phyloP scores from a whole-genome alignment of 371 early-diverging fungal species.

The Blakeslea trispora region DNA sequence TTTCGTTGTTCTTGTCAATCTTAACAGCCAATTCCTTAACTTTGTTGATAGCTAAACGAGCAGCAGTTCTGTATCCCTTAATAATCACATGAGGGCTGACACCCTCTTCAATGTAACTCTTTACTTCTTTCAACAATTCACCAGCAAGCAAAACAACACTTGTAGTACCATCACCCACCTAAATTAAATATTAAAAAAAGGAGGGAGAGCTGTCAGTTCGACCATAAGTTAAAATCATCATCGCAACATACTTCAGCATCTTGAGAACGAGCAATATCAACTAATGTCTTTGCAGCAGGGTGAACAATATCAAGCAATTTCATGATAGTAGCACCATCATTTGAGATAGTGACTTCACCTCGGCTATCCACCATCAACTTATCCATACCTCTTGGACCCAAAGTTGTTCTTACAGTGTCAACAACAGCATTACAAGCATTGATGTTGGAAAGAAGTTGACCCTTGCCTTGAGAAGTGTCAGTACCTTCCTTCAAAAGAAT shows the following conservation, averaged over 20 bases:
- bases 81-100: conserved; percentile 95
- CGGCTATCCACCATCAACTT: conserved; percentile 97
- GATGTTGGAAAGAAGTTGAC: conserved; percentile 98
- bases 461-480: conserved; percentile 98
- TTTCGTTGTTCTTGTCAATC: conserved; percentile 74
- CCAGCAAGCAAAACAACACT: conserved; percentile 98
- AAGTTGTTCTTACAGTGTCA: conserved; percentile 95
- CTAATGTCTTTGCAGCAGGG: conserved; percentile 98
- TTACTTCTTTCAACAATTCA: conserved; percentile 95
- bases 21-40: conserved; percentile 84
- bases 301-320: conserved; percentile 98
- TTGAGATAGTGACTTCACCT: conserved; percentile 97
- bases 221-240: conserved; percentile 2
- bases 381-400: conserved; percentile 99
- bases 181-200: not conserved
- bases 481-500: conserved; percentile 99
- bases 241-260: conserved; percentile 92
- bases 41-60: conserved; percentile 81
- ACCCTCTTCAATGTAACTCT: conserved; percentile 94
- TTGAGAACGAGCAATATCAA: conserved; percentile 98
- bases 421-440: conserved; percentile 95
- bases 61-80: conserved; percentile 91
- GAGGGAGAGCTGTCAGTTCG: no score
- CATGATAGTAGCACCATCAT: conserved; percentile 99
- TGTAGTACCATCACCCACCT: conserved; percentile 99